phyloP scores from a whole-genome alignment of 2,329 filamentous ascomycete genomes.

The Aureobasidium sp. region DNA sequence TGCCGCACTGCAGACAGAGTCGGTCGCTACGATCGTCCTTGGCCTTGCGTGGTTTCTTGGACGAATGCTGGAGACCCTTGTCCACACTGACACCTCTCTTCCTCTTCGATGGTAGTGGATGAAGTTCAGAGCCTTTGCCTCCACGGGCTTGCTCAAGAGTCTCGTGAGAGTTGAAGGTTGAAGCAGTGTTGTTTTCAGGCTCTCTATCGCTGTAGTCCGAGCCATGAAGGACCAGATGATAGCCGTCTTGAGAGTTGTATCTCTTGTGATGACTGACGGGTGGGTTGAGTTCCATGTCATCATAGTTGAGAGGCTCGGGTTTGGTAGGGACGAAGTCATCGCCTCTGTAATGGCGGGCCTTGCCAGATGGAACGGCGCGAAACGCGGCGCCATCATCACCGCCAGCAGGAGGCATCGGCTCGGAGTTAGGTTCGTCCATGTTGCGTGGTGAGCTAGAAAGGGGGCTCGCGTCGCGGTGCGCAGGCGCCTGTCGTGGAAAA shows the following conservation, averaged over 20 bases:
- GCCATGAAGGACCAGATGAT: not conserved
- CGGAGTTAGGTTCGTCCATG: not conserved
- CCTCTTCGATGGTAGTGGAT: not conserved
- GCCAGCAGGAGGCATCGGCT: not conserved
- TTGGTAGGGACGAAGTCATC: not conserved
- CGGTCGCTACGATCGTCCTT: not conserved
- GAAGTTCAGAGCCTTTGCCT: not conserved
- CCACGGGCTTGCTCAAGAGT: not conserved
- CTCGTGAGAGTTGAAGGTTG: not conserved
- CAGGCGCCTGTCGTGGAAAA: not conserved
- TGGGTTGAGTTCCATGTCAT: not conserved
- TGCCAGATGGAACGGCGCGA: not conserved
- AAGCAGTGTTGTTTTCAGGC: not conserved
- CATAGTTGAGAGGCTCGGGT: not conserved
- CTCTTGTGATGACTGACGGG: not conserved
- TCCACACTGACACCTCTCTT: not conserved
- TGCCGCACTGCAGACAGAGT: not conserved
- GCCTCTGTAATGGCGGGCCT: not conserved
- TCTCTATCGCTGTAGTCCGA: not conserved
- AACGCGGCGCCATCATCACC: not conserved
- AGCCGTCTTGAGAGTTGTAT: not conserved
- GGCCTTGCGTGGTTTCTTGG: not conserved
- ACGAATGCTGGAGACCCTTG: not conserved
- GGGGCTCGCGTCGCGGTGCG: not conserved
- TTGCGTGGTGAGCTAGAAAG: not conserved